Evolutionary conservation across 805 yeast species (phyloP).

Genomic region (Cephaloascus albidus): DNA sequence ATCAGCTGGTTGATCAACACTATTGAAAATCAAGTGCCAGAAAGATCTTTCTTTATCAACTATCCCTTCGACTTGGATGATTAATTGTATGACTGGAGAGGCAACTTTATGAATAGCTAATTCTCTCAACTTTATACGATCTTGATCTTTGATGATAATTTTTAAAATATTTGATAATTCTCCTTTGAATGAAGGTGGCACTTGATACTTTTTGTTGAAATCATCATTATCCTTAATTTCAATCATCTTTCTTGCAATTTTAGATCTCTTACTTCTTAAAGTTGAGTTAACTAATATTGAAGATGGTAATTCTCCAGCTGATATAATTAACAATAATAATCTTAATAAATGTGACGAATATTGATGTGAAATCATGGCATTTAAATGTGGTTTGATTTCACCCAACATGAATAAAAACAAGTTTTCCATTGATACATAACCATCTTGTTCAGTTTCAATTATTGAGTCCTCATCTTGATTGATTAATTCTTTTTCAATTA

Average conservation of each 20-base stretch:
- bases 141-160: conserved; percentile 22
- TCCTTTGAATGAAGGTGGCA: conserved; percentile 58
- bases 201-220: conserved; percentile 55
- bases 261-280: conserved; percentile 74
- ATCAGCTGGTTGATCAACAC: conserved; percentile 40
- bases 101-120: conserved; percentile 71
- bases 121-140: conserved; percentile 46
- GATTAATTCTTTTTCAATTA: conserved; percentile 65
- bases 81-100: conserved; percentile 78
- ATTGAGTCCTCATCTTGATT: conserved; percentile 26
- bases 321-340: conserved; percentile 55
- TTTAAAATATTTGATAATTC: conserved; percentile 44
- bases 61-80: conserved; percentile 73
- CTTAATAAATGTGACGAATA: conserved; percentile 88
- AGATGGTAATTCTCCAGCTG: conserved; percentile 76
- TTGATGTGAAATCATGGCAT: conserved; percentile 56
- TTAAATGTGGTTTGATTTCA: conserved; percentile 54
- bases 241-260: conserved; percentile 88
- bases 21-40: conserved; percentile 56
- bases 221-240: conserved; percentile 75
- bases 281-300: conserved; percentile 59
- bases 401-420: conserved; percentile 54
- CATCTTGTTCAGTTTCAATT: conserved; percentile 18
- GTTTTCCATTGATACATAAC: conserved; percentile 52
- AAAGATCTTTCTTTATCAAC: conserved; percentile 64